Conservation (phyloP, 768 basidiomycete genomes). For the Lyophyllum semitale region DNA sequence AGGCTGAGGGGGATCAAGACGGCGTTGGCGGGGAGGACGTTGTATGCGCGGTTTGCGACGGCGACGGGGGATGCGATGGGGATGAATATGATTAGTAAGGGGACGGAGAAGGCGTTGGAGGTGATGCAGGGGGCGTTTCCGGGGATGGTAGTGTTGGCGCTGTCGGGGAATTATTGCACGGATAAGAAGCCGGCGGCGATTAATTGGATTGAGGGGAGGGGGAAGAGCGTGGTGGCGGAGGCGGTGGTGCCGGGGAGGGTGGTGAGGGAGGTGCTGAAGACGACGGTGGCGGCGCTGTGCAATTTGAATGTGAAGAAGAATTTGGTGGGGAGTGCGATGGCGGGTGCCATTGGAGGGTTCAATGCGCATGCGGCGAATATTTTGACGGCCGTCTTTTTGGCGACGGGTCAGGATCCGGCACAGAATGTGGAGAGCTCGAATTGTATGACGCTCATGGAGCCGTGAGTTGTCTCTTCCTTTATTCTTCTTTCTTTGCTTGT, state of each 20-base stretch:
- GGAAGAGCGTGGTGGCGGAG: constrained; percentile 97
- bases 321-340: constrained; percentile 96
- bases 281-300: constrained; percentile 86
- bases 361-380: constrained; percentile 99
- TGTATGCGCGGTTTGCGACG: constrained; percentile 93
- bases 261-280: constrained; percentile 92
- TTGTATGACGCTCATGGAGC: constrained; percentile 99
- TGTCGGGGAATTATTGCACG: constrained; percentile 98
- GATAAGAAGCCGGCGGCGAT: constrained; percentile 99
- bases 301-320: constrained; percentile 98
- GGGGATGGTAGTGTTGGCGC: constrained; percentile 85
- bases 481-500: not conserved
- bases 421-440: constrained; percentile 99
- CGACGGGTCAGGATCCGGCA: constrained; percentile 97
- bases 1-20: constrained; percentile 83
- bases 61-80: constrained; percentile 99
- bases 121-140: constrained; percentile 79
- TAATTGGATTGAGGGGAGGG: constrained; percentile 99
- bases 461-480: constrained; percentile 58
- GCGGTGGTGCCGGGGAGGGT: constrained; percentile 88
- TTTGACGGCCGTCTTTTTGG: constrained; percentile 91
- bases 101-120: constrained; percentile 92
- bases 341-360: constrained; percentile 95
- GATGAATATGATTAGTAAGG: constrained; percentile 99
- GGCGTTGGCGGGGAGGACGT: constrained; percentile 88